Evolutionary conservation across 225 moss, liverwort and hornwort species (phyloP).

Genomic region (Pseudisothecium myosuroides): DNA sequence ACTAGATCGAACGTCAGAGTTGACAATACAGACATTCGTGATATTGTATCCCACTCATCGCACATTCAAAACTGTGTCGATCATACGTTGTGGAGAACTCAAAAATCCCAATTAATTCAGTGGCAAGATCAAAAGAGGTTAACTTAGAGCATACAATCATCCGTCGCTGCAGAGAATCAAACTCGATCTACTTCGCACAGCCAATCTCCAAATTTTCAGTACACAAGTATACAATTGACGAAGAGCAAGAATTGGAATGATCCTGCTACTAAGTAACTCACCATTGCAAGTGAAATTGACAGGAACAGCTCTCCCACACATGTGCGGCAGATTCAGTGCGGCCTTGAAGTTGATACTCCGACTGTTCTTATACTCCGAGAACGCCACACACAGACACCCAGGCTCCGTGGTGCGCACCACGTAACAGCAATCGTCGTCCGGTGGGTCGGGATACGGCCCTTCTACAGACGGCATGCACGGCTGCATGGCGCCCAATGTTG

Average conservation of each 20-base stretch:
- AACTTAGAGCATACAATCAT: background rate
- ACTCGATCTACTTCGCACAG: background rate
- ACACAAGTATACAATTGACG: background rate
- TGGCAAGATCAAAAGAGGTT: background rate
- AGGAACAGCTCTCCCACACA: slow-evolving; percentile 12
- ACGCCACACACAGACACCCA: slow-evolving; percentile 14
- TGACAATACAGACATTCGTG: background rate
- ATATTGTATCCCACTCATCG: too few relatives aligned
- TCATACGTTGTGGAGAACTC: background rate
- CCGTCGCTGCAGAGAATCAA: background rate
- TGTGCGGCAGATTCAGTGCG: slow-evolving; percentile 4
- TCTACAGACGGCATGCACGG: slow-evolving; percentile 20
- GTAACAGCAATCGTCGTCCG: slow-evolving; percentile 15
- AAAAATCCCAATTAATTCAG: background rate
- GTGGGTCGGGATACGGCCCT: background rate
- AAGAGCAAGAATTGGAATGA: background rate
- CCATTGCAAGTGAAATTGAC: slow-evolving; percentile 27
- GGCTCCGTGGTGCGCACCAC: slow-evolving; percentile 35
- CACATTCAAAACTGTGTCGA: background rate
- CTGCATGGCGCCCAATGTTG: background rate
- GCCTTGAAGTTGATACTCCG: slow-evolving; percentile 14
- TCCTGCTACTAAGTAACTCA: background rate
- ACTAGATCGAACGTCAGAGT: background rate
- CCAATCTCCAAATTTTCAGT: background rate
- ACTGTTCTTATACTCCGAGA: slow-evolving; percentile 7